These are phyloP conservation scores for Knoxdaviesia proteae DNA, from an alignment of 2,329 filamentous ascomycete species.

Conservation along the genomic window DNA sequence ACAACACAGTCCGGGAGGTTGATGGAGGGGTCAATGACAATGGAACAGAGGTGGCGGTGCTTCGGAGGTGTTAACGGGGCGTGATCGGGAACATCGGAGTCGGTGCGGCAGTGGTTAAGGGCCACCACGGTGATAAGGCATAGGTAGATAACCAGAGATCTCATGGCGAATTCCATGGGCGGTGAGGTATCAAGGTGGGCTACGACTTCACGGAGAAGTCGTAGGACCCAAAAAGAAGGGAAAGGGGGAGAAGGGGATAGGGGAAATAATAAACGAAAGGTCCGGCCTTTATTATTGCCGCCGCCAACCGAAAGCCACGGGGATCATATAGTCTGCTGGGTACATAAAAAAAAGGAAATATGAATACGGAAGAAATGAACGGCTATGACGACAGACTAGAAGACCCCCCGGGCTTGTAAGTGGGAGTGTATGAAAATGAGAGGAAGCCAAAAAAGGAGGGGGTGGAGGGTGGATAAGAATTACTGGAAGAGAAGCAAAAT, in stretches of 20 bases:
- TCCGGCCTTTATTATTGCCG: neutral
- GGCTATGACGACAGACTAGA: too few species aligned
- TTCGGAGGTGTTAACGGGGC: too few species aligned
- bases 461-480: too few species aligned
- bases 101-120: neutral
- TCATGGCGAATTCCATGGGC: neutral
- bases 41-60: slow-evolving; percentile 3
- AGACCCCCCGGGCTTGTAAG: too few species aligned
- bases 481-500: neutral
- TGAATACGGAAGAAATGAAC: too few species aligned
- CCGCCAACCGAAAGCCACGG: too few species aligned
- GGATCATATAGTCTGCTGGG: too few species aligned
- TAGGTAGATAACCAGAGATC: slow-evolving; percentile 2
- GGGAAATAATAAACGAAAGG: neutral
- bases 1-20: too few species aligned
- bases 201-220: too few species aligned
- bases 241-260: neutral
- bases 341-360: too few species aligned
- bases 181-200: neutral
- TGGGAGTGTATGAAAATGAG: too few species aligned
- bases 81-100: neutral
- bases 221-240: neutral
- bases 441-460: too few species aligned
- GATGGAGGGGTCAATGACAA: slow-evolving; percentile 3
- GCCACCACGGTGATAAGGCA: slow-evolving; percentile 3